Evolutionary conservation across 192 early-diverging fungal species (phyloP), one percentile per base, ranked within the genome.

Genomic region (Coemansia sp.): DNA sequence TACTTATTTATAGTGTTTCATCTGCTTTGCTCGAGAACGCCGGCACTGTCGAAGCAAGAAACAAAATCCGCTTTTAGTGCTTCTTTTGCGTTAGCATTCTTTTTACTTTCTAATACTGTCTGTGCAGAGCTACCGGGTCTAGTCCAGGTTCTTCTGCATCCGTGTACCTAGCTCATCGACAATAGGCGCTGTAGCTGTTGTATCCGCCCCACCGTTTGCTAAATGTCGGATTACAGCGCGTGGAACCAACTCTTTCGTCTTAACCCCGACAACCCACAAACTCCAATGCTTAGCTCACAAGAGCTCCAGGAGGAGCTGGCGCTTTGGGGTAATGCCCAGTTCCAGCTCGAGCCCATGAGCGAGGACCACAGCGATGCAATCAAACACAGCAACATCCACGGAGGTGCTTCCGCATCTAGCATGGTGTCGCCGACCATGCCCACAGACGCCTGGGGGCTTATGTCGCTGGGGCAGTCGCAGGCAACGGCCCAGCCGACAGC

Each of bases 241-340:
- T 68, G 69, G 69, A 78, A 33, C 56, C 75, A 72, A 59, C 69
- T 78, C 10, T 78, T 78, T 55, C 75, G 75, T 58, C 58, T 78
- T 27, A 87, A 87, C 50, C 81, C 85, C 31, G 85, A 85, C 29
- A 68, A 78, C 17, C 80, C 82, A 14, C 71, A 64, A 27, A 74
- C 73, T 20, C 69, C 74, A 36, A 72, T 79, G 72, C 70, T 85
- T 22, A 83, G 85, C 62, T 78, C 81, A 50, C 76, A 85, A 38
- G 87, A 89, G 70, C 79, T 87, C 38, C 77, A 84, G 45, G 80
- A 85, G 20, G 87, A 89, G 55, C 76, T 89, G 48, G 77, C 85
- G 8, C 74, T 89, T 28, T 91, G 85, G 80, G 73, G 87, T 50
- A 86, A 87, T 55, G 84, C 86, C 19, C 87, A 91, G 67, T 91